Percentiles rank a stretch among this genome's conserved stretches.
phyloP scores from a whole-genome alignment of 2,329 filamentous ascomycete species.

The Xylariaceae sp. region DNA sequence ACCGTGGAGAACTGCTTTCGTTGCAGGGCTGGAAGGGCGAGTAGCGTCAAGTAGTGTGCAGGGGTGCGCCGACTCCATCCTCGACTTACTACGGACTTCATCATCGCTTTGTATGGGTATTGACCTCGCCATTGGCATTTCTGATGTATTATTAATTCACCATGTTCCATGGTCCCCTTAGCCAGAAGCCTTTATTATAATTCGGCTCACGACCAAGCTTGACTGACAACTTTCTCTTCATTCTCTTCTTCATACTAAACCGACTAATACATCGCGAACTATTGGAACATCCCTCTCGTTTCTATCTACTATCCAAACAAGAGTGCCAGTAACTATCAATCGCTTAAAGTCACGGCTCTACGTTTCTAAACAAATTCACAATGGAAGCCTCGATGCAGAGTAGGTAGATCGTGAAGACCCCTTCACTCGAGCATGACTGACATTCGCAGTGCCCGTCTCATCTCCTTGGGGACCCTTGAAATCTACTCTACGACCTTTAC shows the following conservation, averaged over 20 bases:
- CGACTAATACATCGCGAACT: too few relatives aligned
- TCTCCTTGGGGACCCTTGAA: conserved; percentile 19
- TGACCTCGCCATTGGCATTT: not conserved
- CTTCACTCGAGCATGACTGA: not conserved
- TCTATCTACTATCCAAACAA: not conserved
- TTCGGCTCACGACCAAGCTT: not conserved
- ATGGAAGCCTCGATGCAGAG: conserved; percentile 15
- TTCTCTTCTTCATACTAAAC: not conserved
- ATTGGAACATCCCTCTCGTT: not conserved
- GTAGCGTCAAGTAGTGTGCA: not conserved
- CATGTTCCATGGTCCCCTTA: not conserved
- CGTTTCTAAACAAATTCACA: not conserved
- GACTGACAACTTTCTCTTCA: not conserved
- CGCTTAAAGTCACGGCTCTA: too few relatives aligned
- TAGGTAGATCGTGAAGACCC: not conserved
- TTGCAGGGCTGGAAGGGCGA: not conserved
- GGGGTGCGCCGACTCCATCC: not conserved
- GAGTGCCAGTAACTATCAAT: too few relatives aligned
- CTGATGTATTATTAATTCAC: not conserved
- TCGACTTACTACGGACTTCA: not conserved
- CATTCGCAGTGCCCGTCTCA: conserved; percentile 11
- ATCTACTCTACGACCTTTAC: conserved; percentile 14
- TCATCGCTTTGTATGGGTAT: not conserved
- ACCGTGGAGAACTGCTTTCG: not conserved
- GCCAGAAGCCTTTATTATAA: not conserved